These are phyloP conservation scores for Achaetomium macrosporum DNA, from an alignment of 2,329 filamentous ascomycete genomes.

Conservation along the genomic window DNA sequence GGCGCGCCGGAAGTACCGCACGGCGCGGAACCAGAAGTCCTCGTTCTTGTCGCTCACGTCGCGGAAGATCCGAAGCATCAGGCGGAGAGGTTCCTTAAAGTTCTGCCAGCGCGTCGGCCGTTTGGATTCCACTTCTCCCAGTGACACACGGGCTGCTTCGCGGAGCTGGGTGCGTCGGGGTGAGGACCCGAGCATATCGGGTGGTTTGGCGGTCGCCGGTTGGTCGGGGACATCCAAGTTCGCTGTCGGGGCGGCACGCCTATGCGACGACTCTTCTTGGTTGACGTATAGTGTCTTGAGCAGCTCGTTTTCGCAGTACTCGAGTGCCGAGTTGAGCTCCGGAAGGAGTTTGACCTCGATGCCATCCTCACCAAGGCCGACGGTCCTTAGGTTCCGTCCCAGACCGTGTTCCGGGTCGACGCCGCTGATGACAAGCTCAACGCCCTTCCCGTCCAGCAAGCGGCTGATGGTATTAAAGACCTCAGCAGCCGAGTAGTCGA, in stretches of 20 bases:
- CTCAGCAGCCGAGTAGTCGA: constrained; percentile 95
- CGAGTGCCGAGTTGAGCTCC: constrained; percentile 85
- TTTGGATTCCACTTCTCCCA: constrained; percentile 59
- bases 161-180: constrained; percentile 74
- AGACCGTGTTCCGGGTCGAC: constrained; percentile 70
- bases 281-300: constrained; percentile 72
- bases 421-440: constrained; percentile 77
- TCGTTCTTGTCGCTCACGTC: constrained; percentile 79
- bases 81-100: constrained; percentile 82
- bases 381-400: constrained; percentile 72
- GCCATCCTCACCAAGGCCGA: constrained; percentile 70
- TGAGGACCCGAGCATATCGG: constrained; percentile 59
- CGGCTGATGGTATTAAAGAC: constrained; percentile 91
- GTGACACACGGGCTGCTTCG: constrained; percentile 68
- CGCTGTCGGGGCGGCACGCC: constrained; percentile 37
- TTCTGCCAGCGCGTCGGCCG: constrained; percentile 67
- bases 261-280: constrained; percentile 53
- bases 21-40: constrained; percentile 87
- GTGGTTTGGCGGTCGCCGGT: constrained; percentile 22
- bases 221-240: constrained; percentile 45
- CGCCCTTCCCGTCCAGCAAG: constrained; percentile 68
- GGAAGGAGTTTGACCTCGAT: constrained; percentile 76
- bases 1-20: constrained; percentile 66
- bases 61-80: constrained; percentile 94
- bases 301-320: constrained; percentile 91